phyloP scores from a whole-genome alignment of 345 rosid genomes.

The Sisymbrium irio region DNA sequence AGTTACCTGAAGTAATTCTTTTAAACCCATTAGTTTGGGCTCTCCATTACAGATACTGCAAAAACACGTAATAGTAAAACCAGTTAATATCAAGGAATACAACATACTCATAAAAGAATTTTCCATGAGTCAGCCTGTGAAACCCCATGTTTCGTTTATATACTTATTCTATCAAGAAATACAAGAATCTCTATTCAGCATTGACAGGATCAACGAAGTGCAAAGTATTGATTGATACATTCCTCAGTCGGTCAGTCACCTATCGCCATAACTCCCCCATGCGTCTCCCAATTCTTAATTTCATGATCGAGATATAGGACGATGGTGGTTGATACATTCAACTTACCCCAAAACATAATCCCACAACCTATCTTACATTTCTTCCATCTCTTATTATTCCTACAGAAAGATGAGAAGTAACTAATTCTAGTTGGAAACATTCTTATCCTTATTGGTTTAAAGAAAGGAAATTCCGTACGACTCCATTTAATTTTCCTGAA shows the following conservation, averaged over 20 bases:
- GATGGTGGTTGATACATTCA: neutral
- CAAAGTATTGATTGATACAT: neutral
- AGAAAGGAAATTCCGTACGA: neutral
- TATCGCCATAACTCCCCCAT: neutral
- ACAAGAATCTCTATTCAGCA: neutral
- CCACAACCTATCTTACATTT: neutral
- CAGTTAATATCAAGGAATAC: slow-evolving; percentile 14
- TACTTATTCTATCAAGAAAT: neutral
- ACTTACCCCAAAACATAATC: neutral
- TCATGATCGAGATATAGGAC: neutral
- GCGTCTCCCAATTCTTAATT: neutral
- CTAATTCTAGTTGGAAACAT: neutral
- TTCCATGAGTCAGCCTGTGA: neutral
- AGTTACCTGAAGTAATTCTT: slow-evolving; percentile 86
- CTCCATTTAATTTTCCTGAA: neutral
- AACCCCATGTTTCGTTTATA: neutral
- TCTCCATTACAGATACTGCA: slow-evolving; percentile 82
- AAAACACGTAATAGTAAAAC: slow-evolving; percentile 25
- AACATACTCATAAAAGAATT: neutral
- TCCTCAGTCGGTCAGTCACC: neutral
- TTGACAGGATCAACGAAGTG: neutral
- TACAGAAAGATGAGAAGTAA: neutral
- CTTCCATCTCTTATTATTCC: neutral
- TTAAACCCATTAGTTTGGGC: slow-evolving; percentile 88
- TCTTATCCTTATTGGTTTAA: neutral